A percentile compares a stretch with the other conserved stretches of the same genome.
Evolutionary conservation across 129 eudicot species (phyloP).

Genomic region (Pittosporum tobira): DNA sequence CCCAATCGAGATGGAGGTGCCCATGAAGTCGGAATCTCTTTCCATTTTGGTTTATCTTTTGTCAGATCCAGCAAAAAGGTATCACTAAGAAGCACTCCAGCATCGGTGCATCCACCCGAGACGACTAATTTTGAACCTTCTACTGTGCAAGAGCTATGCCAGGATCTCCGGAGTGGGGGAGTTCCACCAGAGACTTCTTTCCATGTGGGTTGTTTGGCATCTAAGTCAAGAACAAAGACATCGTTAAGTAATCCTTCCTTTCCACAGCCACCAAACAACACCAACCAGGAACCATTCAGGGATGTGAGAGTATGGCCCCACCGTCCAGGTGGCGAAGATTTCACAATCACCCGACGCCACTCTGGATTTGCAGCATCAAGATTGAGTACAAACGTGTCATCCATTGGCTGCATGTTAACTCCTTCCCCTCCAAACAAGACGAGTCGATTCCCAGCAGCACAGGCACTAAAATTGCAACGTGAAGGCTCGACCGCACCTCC

Average conservation of each 20-base stretch:
- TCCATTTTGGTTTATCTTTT: conserved; percentile 68
- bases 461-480: conserved; percentile 85
- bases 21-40: conserved; percentile 58
- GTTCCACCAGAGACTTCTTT: conserved; percentile 67
- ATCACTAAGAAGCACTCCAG: conserved; percentile 80
- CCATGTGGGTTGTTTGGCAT: conserved; percentile 93
- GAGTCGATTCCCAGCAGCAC: conserved; percentile 84
- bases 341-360: conserved; percentile 71
- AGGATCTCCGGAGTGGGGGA: conserved; percentile 72
- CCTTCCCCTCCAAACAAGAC: conserved; percentile 96
- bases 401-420: conserved; percentile 96
- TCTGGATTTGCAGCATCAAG: conserved; percentile 66
- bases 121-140: conserved; percentile 87
- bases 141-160: conserved; percentile 93
- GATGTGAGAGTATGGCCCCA: conserved; percentile 94
- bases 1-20: conserved; percentile 78
- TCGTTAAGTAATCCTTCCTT: conserved; percentile 78
- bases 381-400: conserved; percentile 83
- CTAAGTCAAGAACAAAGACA: conserved; percentile 77
- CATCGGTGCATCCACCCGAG: conserved; percentile 90
- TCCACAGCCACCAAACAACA: conserved; percentile 86
- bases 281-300: conserved; percentile 81
- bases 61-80: conserved; percentile 61
- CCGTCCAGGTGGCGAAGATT: conserved; percentile 84
- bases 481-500: conserved; percentile 91